Base-by-base conservation (phyloP, 768 basidiomycete species). In the Polyporus arcularius region DNA sequence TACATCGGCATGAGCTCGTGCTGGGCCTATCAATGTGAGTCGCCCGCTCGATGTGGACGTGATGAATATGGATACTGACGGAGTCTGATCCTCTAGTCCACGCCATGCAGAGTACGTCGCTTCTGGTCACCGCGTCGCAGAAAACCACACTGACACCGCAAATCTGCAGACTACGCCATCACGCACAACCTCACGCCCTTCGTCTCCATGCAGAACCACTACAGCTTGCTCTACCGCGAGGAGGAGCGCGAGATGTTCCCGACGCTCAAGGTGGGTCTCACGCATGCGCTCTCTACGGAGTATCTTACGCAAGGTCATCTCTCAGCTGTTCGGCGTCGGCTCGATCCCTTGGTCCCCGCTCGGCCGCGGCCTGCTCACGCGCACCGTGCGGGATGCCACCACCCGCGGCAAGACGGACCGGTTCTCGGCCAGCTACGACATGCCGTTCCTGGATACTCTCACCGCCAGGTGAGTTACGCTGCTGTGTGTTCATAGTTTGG, bases 201-300 rank as follows among this genome's bases (percentile, higher is more conserved):
- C 72, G 81, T 85, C 71, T 81, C 82, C 10, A 86, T 87, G 85
- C 85, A 86, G 71, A 84, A 86, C 71, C 79, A 82, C 63, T 80
- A 86, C 67, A 80, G 70, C 59, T 74, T 84, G 6, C 49, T 83
- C 41, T 86, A 87, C 66, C 79, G 85, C 49, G 86, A 87, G 67
- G 85, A 87, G 67, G 85, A 84, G 64, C 76, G 78, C 15, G 82
- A 82, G 65, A 82, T 83, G 82, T 79, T 84, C 62, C 84, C 85
- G 0, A 74, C 74, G 6, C 68, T 80, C 41, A 71, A 74, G 63
- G 71, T 74, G 45, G 6, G 9, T 30, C 16, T 4, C 48, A 5
- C 5, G 16, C 28, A 12, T 9, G 15, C 6, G 32, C 31, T 49
- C 3, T 39, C 4, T 14, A 18, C 49, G 21, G 2, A 26, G 21